Evolutionary conservation across 345 rosid species (phyloP), one percentile per base, ranked within the genome.

Genomic region (Lenwebbia sp.): DNA sequence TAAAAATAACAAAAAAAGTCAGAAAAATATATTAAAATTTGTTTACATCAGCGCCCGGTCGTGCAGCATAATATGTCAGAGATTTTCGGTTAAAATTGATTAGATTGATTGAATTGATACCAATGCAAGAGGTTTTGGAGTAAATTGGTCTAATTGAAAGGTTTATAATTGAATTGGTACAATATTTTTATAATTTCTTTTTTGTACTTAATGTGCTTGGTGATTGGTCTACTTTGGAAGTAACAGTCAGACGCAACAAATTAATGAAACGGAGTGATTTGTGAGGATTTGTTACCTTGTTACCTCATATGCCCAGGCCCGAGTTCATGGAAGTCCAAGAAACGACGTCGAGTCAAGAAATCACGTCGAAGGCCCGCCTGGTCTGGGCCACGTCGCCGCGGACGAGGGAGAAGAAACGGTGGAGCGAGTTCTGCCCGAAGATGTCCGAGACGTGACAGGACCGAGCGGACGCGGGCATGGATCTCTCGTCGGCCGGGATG

Each of bases 271-370:
- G 37, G 21, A 28, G 75, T 62, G 40, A 30, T 44, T 44, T 44
- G 47, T 44, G 47, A 44, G 47, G 47, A 5, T 44, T 44, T 44
- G 6, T 44, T 6, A 44, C 47, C 47, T 44, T 6, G 47, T 44
- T 44, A 6, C 47, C 47, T 44, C 47, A 44, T 44, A 44, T 44
- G 47, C 86, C 84, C 49, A 86, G 81, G 76, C 85, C 92, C 44
- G 86, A 90, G 62, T 86, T 81, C 30, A 87, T 22, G 37, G 86
- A 74, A 37, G 85, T 87, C 90, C 92, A 90, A 6, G 90, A 87
- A 75, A 90, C 89, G 54, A 83, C 92, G 55, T 88, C 89, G 3
- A 89, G 90, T 44, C 37, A 83, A 85, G 28, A 88, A 26, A 53
- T 83, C 86, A 6, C 52, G 41, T 44, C 86, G 88, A 49, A 86